Percentiles rank a stretch among this genome's conserved stretches.
Evolutionary conservation across 2,329 filamentous ascomycete genomes (phyloP).

Genomic region (Ophiostoma triangulosporum): DNA sequence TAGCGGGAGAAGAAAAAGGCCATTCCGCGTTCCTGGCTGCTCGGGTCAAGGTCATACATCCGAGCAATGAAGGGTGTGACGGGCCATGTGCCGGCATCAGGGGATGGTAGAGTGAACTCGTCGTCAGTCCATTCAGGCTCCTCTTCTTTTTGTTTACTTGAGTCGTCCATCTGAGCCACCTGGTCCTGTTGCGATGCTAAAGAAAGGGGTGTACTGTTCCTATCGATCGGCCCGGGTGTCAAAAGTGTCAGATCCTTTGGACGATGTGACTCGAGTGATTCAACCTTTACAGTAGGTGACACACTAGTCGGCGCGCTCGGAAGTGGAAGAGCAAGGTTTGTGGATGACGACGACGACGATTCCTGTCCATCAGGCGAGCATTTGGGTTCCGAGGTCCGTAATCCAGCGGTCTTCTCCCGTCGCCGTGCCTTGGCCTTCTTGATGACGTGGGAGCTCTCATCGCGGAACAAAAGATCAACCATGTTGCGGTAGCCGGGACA

Average conservation of each 20-base stretch:
- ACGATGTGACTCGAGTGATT: not conserved
- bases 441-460: conserved; percentile 42
- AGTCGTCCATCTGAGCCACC: not conserved
- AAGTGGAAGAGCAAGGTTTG: not conserved
- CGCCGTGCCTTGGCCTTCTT: conserved; percentile 32
- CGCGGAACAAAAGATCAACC: conserved; percentile 43
- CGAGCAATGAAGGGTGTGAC: conserved; percentile 18
- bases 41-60: conserved; percentile 21
- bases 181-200: not conserved
- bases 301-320: not conserved
- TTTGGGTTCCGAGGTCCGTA: conserved; percentile 10
- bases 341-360: conserved; percentile 5
- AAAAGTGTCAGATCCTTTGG: not conserved
- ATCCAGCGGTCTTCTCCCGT: conserved; percentile 15
- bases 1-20: conserved; percentile 39
- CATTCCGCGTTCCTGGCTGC: conserved; percentile 30
- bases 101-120: conserved; percentile 20
- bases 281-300: not conserved
- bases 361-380: conserved; percentile 14
- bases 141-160: not conserved
- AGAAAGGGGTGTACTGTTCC: not conserved
- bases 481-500: conserved; percentile 43
- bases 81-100: conserved; percentile 22
- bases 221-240: not conserved
- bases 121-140: conserved; percentile 15